phyloP scores from a whole-genome alignment of 768 basidiomycete genomes.

The Xerocomellus dryophilus region DNA sequence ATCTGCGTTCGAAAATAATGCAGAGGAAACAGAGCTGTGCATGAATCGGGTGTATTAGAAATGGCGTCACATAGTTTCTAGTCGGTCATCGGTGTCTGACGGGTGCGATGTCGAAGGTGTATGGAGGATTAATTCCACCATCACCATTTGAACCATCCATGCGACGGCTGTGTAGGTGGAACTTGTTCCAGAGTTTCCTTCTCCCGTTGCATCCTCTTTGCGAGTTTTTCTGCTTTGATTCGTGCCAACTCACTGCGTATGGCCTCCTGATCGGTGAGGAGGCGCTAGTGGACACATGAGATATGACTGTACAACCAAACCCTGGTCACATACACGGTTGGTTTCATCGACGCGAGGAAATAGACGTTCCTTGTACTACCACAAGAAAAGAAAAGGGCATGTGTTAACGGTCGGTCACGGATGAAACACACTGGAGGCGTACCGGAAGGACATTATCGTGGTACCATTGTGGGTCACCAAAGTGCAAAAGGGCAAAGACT shows the following conservation, averaged over 20 bases:
- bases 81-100: not conserved
- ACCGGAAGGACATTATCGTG: conserved; percentile 73
- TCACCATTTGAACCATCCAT: conserved; percentile 28
- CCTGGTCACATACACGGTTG: conserved; percentile 40
- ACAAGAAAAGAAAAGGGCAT: not conserved
- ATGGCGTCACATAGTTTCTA: conserved; percentile 17
- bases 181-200: conserved; percentile 31
- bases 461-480: conserved; percentile 89
- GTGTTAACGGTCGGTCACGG: not conserved
- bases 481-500: conserved; percentile 74
- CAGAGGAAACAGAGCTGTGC: not conserved
- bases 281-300: conserved; percentile 37
- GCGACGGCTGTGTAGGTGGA: conserved; percentile 18
- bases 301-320: not conserved
- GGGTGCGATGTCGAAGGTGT: not conserved
- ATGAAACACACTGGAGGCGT: conserved; percentile 20
- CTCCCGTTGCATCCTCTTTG: conserved; percentile 42
- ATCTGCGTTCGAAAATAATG: conserved; percentile 19
- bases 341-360: conserved; percentile 63
- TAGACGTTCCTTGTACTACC: conserved; percentile 68
- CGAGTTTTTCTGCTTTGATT: conserved; percentile 61
- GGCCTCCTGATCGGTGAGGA: conserved; percentile 65
- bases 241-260: conserved; percentile 69
- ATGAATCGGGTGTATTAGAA: not conserved
- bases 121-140: conserved; percentile 14